Percentiles rank a stretch among this genome's conserved stretches.
Evolutionary conservation across 768 basidiomycete species (phyloP).

Genomic region (Sporobolomyces phaffii): DNA sequence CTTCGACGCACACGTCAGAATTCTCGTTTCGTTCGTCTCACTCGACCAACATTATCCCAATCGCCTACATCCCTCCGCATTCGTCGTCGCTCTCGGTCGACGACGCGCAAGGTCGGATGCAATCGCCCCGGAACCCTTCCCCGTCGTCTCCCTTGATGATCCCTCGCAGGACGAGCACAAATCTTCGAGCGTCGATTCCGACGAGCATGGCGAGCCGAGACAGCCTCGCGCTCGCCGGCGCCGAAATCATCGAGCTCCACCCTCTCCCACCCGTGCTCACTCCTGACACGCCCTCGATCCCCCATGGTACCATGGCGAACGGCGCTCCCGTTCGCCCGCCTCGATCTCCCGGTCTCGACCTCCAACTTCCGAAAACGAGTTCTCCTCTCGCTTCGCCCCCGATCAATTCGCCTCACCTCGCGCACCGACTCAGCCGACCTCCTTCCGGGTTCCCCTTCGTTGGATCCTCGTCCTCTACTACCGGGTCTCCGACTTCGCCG

Average conservation of each 20-base stretch:
- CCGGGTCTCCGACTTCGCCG: background rate
- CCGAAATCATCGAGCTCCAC: constrained; percentile 33
- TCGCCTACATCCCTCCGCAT: constrained; percentile 44
- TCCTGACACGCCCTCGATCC: constrained; percentile 19
- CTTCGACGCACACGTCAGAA: constrained; percentile 36
- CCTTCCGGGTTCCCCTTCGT: constrained; percentile 18
- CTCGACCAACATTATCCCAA: constrained; percentile 43
- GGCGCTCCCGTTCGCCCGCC: constrained; percentile 41
- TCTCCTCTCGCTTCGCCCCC: constrained; percentile 21
- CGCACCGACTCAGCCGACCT: background rate
- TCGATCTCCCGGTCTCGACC: constrained; percentile 41
- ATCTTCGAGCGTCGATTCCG: constrained; percentile 28
- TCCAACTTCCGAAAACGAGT: constrained; percentile 35
- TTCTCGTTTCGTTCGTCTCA: constrained; percentile 43
- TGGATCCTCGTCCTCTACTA: background rate
- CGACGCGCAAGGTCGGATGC: constrained; percentile 27
- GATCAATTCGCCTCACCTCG: constrained; percentile 2
- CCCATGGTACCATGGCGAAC: constrained; percentile 21
- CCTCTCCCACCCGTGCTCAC: constrained; percentile 33
- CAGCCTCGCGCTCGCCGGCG: constrained; percentile 30
- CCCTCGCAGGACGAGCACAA: background rate
- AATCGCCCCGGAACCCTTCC: background rate
- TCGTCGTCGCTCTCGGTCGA: constrained; percentile 35
- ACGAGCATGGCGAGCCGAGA: constrained; percentile 35
- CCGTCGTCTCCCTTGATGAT: background rate